phyloP scores from a whole-genome alignment of 2,329 filamentous ascomycete genomes.

The Alternaria brassicae region DNA sequence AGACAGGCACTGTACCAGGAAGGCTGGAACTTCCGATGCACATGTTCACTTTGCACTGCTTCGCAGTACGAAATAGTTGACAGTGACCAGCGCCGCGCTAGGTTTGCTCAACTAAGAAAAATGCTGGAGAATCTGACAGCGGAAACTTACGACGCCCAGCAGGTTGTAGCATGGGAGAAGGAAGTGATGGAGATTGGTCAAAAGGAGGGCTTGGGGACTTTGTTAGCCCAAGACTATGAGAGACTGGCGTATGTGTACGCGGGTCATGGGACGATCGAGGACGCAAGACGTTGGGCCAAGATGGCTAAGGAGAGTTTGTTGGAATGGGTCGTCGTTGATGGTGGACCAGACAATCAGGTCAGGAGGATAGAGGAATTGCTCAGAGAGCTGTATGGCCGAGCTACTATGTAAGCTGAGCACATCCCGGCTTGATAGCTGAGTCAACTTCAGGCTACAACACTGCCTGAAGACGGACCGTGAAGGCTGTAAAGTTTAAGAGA shows the following conservation, averaged over 20 bases:
- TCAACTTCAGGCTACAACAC: neutral
- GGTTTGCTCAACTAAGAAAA: conserved; percentile 24
- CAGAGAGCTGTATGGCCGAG: conserved; percentile 21
- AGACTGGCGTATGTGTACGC: conserved; percentile 38
- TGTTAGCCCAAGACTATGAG: conserved; percentile 33
- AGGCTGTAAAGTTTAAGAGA: neutral
- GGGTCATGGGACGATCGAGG: conserved; percentile 20
- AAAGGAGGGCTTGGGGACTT: conserved; percentile 28
- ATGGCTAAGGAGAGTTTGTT: conserved; percentile 29
- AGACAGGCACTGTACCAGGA: conserved; percentile 27
- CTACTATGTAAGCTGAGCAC: neutral
- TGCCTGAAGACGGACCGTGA: neutral
- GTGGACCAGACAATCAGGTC: conserved; percentile 20
- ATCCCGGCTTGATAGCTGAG: neutral
- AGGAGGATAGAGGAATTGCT: conserved; percentile 27
- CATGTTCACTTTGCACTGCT: conserved; percentile 32
- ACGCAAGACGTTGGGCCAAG: conserved; percentile 27
- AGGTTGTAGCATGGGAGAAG: conserved; percentile 33
- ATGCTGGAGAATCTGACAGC: conserved; percentile 25
- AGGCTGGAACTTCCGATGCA: conserved; percentile 34
- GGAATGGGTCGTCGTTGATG: conserved; percentile 31
- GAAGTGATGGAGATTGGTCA: conserved; percentile 31
- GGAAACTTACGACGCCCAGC: conserved; percentile 31
- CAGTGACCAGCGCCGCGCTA: conserved; percentile 29
- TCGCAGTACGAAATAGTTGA: conserved; percentile 17